These are phyloP conservation scores for Coniferiporia weirii DNA, from an alignment of 1,284 basidiomycete species.

Conservation along the genomic window DNA sequence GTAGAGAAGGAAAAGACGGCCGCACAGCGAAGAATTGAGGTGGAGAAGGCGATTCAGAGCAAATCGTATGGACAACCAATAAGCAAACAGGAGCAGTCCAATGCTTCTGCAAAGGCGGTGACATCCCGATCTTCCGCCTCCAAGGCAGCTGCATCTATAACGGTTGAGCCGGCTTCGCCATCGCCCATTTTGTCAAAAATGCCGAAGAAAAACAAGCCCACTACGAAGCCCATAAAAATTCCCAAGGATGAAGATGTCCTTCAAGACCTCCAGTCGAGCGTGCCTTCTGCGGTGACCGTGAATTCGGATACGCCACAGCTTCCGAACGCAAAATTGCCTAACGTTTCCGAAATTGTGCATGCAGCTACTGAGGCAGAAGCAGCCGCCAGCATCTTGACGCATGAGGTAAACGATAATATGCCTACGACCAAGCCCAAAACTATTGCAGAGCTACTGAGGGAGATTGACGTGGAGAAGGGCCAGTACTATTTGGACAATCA, in stretches of 20 bases:
- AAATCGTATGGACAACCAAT: slow-evolving; percentile 24
- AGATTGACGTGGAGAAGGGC: slow-evolving; percentile 57
- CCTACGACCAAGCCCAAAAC: slow-evolving; percentile 41
- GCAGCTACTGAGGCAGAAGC: slow-evolving; percentile 28
- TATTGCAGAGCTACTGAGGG: slow-evolving; percentile 55
- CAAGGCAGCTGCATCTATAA: slow-evolving; percentile 19
- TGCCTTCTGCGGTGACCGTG: slow-evolving; percentile 37
- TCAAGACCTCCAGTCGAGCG: slow-evolving; percentile 37
- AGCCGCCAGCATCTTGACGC: slow-evolving; percentile 47
- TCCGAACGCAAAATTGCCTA: slow-evolving; percentile 29
- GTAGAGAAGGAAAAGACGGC: slow-evolving; percentile 28
- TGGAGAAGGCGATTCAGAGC: slow-evolving; percentile 29
- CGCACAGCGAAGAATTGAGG: slow-evolving; percentile 20
- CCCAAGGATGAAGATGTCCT: slow-evolving; percentile 52
- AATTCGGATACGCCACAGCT: slow-evolving; percentile 38
- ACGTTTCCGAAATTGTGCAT: slow-evolving; percentile 13
- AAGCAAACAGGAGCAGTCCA: slow-evolving; percentile 20
- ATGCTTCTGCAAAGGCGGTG: slow-evolving; percentile 22
- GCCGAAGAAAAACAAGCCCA: slow-evolving; percentile 73
- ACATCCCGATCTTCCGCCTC: slow-evolving; percentile 18
- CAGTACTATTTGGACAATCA: slow-evolving; percentile 60
- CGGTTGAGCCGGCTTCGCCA: slow-evolving; percentile 40
- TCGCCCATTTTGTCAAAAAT: slow-evolving; percentile 71
- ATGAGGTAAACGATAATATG: slow-evolving; percentile 50
- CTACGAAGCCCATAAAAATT: slow-evolving; percentile 52